Base-by-base conservation (phyloP, 805 yeast species). In the Ogataea paraovalis region DNA sequence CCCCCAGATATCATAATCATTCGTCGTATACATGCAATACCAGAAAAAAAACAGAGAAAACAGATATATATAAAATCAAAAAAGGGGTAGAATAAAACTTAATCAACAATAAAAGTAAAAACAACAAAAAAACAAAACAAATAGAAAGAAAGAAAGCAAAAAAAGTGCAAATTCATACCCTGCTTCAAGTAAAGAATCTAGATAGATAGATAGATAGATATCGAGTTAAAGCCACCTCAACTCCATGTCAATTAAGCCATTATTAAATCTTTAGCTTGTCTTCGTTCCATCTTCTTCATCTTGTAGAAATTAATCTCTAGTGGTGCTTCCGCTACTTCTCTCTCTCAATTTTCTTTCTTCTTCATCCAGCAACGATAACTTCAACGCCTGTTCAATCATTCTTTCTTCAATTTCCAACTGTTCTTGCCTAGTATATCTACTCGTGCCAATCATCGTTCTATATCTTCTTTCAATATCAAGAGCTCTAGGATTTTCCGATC, bases 371-470 rank as follows among this genome's bases (percentile, higher is more conserved):
- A 89, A 64, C 41, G 91, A 83, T 42, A 88, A 69, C 52, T 87
- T 71, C 65, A 90, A 74, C 0, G 96, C 97, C 60, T 87, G 91
- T 57, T 85, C 85, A 42, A 90, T 73, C 96, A 89, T 86, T 55
- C 83, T 72, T 47, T 86, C 86, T 63, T 90, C 88, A 40, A 82
- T 52, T 27, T 78, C 82, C 23, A 48, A 38, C 36, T 59, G 59
- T n/a, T 61, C 63, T 27, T 55, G 56, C 39, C 63, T 45, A n/a
- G 51, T 44, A 79, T 71, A 49, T 81, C 85, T 63, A 82, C 83
- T 45, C 74, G 52, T 37, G 72, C 79, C 30, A 28, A 32, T 13
- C 30, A 39, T 14, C 42, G 50, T 37, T 51, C 66, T 36, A 46
- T 42, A 25, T 52, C 32, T 20, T 21, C 44, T 46, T 12, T 46